Percentiles rank a stretch among this genome's conserved stretches.
phyloP scores from a whole-genome alignment of 2,329 filamentous ascomycete species.

The Talaromyces sp. region DNA sequence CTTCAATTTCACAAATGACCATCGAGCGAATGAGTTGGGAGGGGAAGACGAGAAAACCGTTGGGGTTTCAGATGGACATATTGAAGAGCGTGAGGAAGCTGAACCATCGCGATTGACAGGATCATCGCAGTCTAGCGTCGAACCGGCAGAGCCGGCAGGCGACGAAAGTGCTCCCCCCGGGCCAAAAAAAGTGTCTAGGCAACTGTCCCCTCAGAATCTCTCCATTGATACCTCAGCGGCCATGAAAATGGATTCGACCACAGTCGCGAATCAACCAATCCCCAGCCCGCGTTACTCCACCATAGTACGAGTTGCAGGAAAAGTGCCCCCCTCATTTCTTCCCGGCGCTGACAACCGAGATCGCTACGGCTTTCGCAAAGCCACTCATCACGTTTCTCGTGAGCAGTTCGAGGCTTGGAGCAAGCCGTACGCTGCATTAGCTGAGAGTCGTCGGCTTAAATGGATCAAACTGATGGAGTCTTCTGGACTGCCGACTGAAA shows the following conservation, averaged over 20 bases:
- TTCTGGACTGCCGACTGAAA: conserved; percentile 65
- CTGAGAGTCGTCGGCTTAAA: conserved; percentile 71
- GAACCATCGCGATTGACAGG: conserved; percentile 12
- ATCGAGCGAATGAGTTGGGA: background rate
- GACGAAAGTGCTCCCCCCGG: conserved; percentile 15
- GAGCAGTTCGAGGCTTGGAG: conserved; percentile 83
- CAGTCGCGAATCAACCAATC: conserved; percentile 21
- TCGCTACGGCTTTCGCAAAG: conserved; percentile 88
- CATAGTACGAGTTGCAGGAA: conserved; percentile 32
- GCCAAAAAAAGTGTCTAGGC: conserved; percentile 12
- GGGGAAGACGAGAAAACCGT: background rate
- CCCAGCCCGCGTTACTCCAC: conserved; percentile 26
- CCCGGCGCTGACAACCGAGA: conserved; percentile 55
- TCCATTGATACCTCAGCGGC: conserved; percentile 9
- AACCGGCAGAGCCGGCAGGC: background rate
- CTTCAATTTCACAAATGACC: background rate
- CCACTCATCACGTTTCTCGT: conserved; percentile 70
- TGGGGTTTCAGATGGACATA: background rate
- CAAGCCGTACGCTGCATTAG: conserved; percentile 66
- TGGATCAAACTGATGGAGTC: conserved; percentile 77
- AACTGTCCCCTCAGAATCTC: conserved; percentile 11
- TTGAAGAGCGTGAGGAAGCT: background rate
- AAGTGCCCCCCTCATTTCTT: conserved; percentile 37
- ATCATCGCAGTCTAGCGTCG: conserved; percentile 7
- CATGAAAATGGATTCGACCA: background rate